Conservation (phyloP, 1,284 basidiomycete genomes). For the Ceratobasidium sp. region DNA sequence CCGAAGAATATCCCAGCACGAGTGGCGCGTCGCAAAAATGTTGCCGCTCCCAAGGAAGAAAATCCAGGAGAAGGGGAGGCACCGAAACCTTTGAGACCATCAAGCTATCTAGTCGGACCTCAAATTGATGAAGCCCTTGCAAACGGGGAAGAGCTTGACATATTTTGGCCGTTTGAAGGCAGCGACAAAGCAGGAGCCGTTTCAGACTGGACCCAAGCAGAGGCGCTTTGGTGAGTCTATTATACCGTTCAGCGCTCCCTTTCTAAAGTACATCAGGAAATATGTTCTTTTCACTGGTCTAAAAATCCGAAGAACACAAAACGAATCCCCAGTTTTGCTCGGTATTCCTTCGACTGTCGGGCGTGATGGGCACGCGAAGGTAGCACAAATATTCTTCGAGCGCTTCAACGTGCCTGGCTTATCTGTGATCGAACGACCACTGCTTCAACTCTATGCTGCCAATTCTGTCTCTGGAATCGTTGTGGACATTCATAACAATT, state of each 20-base stretch:
- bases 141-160: conserved; percentile 69
- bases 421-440: conserved; percentile 80
- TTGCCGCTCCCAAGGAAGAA: conserved; percentile 44
- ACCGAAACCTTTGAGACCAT: conserved; percentile 55
- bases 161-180: conserved; percentile 85
- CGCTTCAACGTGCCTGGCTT: conserved; percentile 91
- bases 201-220: conserved; percentile 86
- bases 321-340: conserved; percentile 84
- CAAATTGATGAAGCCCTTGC: conserved; percentile 79
- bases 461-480: conserved; percentile 79
- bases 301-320: conserved; percentile 78
- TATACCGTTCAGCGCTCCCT: conserved; percentile 8
- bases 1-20: conserved; percentile 70
- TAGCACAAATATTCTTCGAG: conserved; percentile 91
- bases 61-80: conserved; percentile 12
- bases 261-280: conserved; percentile 63
- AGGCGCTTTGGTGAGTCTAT: conserved; percentile 81
- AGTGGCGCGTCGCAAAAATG: conserved; percentile 67
- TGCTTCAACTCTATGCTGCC: conserved; percentile 83
- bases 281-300: conserved; percentile 80
- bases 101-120: conserved; percentile 84
- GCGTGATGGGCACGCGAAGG: conserved; percentile 72
- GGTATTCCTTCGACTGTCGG: conserved; percentile 73
- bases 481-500: conserved; percentile 80
- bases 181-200: conserved; percentile 58